These are phyloP conservation scores for Zalerion maritima DNA, from an alignment of 495 filamentous ascomycete genomes.

Conservation along the genomic window DNA sequence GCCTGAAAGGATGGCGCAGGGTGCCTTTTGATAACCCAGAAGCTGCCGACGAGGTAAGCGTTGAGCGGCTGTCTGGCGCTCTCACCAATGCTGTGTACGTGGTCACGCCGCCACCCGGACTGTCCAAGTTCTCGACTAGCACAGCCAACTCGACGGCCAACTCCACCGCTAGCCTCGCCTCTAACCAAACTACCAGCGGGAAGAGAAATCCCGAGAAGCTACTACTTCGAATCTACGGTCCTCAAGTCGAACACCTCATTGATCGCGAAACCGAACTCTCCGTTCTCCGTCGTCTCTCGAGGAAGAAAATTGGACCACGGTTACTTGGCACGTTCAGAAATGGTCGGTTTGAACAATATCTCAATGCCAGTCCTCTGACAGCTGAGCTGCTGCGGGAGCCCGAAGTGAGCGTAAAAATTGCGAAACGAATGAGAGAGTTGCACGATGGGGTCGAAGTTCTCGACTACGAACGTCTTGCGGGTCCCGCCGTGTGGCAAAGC, in stretches of 20 bases:
- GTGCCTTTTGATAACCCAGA: slow-evolving; percentile 54
- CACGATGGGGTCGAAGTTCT: slow-evolving; percentile 87
- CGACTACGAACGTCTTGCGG: slow-evolving; percentile 56
- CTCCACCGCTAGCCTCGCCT: slow-evolving; percentile 1
- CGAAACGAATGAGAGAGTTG: slow-evolving; percentile 95
- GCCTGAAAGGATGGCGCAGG: slow-evolving; percentile 77
- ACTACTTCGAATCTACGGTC: slow-evolving; percentile 83
- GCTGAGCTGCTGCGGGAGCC: slow-evolving; percentile 62
- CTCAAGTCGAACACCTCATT: slow-evolving; percentile 90
- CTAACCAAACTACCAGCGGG: too few species aligned
- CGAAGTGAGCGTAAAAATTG: slow-evolving; percentile 79
- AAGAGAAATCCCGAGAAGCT: slow-evolving; percentile 47
- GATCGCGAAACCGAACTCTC: slow-evolving; percentile 81
- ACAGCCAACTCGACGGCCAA: slow-evolving; percentile 32
- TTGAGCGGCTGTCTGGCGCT: slow-evolving; percentile 80
- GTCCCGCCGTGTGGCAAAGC: slow-evolving; percentile 74
- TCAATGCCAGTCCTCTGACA: slow-evolving; percentile 67
- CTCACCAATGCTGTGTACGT: slow-evolving; percentile 95
- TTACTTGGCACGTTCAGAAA: slow-evolving; percentile 90
- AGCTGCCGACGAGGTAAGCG: slow-evolving; percentile 50
- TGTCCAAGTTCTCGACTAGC: slow-evolving; percentile 12
- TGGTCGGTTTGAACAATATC: slow-evolving; percentile 91
- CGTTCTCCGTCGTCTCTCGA: slow-evolving; percentile 71
- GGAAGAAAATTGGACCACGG: slow-evolving; percentile 84
- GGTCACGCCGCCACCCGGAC: slow-evolving; percentile 56